phyloP scores from a whole-genome alignment of 2,329 filamentous ascomycete genomes.

The Furcasterigmium furcatum region DNA sequence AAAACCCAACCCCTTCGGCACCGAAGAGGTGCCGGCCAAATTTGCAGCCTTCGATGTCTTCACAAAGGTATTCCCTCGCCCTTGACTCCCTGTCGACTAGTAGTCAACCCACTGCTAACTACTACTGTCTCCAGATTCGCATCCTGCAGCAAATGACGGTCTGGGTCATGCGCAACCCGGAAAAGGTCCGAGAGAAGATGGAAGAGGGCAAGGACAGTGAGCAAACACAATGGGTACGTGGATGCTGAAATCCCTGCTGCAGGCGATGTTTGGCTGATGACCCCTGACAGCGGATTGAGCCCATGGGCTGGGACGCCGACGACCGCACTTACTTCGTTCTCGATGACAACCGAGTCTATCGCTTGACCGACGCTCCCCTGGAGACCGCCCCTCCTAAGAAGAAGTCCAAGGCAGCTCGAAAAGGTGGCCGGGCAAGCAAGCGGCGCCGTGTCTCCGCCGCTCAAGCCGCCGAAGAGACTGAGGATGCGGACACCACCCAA shows the following conservation, averaged over 20 bases:
- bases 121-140: slow-evolving; percentile 46
- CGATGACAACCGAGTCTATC: slow-evolving; percentile 91
- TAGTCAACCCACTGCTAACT: no score
- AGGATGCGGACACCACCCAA: slow-evolving; percentile 17
- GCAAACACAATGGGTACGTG: slow-evolving; percentile 76
- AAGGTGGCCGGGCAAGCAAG: slow-evolving; percentile 64
- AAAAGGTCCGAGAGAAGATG: slow-evolving; percentile 84
- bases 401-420: slow-evolving; percentile 63
- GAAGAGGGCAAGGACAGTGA: slow-evolving; percentile 77
- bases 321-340: slow-evolving; percentile 87
- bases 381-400: slow-evolving; percentile 60
- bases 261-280: slow-evolving; percentile 21
- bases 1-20: slow-evolving; percentile 76
- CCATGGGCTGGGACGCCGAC: slow-evolving; percentile 83
- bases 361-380: slow-evolving; percentile 71
- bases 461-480: slow-evolving; percentile 32
- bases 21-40: slow-evolving; percentile 65
- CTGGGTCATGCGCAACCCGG: slow-evolving; percentile 85
- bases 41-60: slow-evolving; percentile 83
- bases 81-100: no score
- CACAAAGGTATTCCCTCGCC: slow-evolving; percentile 57
- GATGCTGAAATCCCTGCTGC: not conserved
- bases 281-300: slow-evolving; percentile 63
- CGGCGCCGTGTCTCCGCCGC: slow-evolving; percentile 57
- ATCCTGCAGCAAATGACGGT: slow-evolving; percentile 85